Evolutionary conservation across 495 filamentous ascomycete genomes (phyloP), one percentile per base, ranked within the genome.

Genomic region (Paragyromitra xinjiangensis): DNA sequence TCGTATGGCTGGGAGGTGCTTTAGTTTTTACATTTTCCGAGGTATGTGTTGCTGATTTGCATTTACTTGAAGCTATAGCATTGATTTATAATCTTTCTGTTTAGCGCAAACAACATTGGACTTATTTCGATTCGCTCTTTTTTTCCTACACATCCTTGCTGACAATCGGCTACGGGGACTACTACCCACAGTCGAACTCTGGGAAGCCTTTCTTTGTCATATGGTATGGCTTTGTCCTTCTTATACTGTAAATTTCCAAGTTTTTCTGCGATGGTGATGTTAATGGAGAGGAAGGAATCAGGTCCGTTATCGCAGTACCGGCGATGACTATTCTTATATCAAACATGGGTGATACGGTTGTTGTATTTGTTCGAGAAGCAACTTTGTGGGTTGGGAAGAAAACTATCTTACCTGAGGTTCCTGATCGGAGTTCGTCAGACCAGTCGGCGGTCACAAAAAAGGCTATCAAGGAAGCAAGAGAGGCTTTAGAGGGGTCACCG

Each of bases 141-240:
- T 96, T 95, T 83, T 83, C 91, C 3, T 97, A 93, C 81, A 90
- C 90, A 3, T 89, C 90, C 3, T 87, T 97, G 44, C 85, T 94
- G 6, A 97, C 94, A 1, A 93, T 97, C 64, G 94, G 94, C 0
- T 97, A 94, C 78, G 94, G 94, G 2, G 93, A 97, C 75, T 85
- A 90, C 40, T 88, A 88, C 40, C 92, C 91, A 0, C 83, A 88
- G 7, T 92, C 89, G 42, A 93, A 92, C 75, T 86, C 90, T 2
- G 92, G 91, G 0, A 92, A 90, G 80, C 84, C 91, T 0, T 95
- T 96, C 81, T 97, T 95, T 84, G 92, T 98, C 7, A 89, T 97
- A 75, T 98, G 94, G 94, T 70, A 70, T 40, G 2, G 22, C 19
- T 11, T 26, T 69, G 16, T 12, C 48, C 42, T 42, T 24, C 11